phyloP scores from a whole-genome alignment of 2,329 filamentous ascomycete species.

The Cyphellophora europaea region DNA sequence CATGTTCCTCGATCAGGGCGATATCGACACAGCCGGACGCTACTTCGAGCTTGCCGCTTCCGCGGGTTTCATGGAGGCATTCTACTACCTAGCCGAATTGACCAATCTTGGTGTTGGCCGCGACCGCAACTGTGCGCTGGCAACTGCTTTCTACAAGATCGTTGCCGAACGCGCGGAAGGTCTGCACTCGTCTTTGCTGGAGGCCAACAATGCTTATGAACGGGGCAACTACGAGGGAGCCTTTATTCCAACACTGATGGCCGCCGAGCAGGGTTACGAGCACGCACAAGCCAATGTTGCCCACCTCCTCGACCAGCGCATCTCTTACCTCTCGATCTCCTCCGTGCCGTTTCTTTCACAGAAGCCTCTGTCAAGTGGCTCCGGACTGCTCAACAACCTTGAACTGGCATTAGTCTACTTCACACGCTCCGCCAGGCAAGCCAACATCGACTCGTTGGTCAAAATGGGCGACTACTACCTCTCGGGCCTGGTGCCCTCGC shows the following conservation, averaged over 20 bases:
- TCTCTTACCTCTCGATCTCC: conserved; percentile 50
- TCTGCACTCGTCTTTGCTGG: conserved; percentile 66
- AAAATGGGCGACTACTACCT: conserved; percentile 99
- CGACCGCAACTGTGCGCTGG: conserved; percentile 67
- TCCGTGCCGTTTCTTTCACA: conserved; percentile 40
- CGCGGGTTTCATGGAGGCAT: conserved; percentile 77
- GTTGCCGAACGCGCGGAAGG: conserved; percentile 66
- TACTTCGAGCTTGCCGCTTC: conserved; percentile 83
- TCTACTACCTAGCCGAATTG: conserved; percentile 87
- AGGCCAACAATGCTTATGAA: conserved; percentile 76
- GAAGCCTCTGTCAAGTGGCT: conserved; percentile 29
- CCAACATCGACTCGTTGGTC: conserved; percentile 85
- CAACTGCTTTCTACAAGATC: conserved; percentile 72
- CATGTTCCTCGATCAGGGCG: conserved; percentile 80
- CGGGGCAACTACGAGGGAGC: conserved; percentile 70
- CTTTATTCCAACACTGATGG: conserved; percentile 72
- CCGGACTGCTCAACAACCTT: conserved; percentile 45
- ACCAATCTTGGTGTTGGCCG: conserved; percentile 70
- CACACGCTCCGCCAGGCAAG: conserved; percentile 87
- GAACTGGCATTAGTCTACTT: conserved; percentile 78
- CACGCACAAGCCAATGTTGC: conserved; percentile 83
- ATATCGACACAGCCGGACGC: conserved; percentile 66
- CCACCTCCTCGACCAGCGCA: conserved; percentile 68
- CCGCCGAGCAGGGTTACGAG: conserved; percentile 88
- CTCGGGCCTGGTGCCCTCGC: conserved; percentile 37